A percentile compares a stretch with the other conserved stretches of the same genome.
These are phyloP conservation scores for Thalassiosira hispida DNA, from an alignment of 352 stramenopile species.

Conservation along the genomic window DNA sequence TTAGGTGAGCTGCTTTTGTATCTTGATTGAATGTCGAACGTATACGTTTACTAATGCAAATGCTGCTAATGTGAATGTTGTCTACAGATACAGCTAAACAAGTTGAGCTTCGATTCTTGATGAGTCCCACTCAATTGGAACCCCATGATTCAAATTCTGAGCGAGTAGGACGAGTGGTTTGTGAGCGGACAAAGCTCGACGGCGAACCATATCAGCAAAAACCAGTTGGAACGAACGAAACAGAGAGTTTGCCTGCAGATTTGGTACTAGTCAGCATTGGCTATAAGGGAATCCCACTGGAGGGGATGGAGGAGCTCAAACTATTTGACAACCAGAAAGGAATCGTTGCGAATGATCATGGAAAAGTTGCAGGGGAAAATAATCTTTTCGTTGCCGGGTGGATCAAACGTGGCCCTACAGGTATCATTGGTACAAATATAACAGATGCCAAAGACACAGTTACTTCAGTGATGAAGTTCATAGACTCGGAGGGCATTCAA, in stretches of 20 bases:
- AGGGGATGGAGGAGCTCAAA: constrained; percentile 52
- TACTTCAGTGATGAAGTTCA: constrained; percentile 90
- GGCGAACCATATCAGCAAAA: constrained; percentile 88
- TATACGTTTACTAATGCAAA: background rate
- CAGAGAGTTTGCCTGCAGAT: constrained; percentile 86
- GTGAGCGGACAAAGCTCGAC: constrained; percentile 90
- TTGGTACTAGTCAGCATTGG: constrained; percentile 85
- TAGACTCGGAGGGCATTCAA: constrained; percentile 43
- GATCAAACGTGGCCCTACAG: constrained; percentile 95
- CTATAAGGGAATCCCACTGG: constrained; percentile 90
- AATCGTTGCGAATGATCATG: constrained; percentile 79
- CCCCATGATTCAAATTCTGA: constrained; percentile 71
- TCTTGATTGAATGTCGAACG: background rate
- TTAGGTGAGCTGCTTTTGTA: constrained; percentile 15
- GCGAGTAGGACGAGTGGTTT: constrained; percentile 83
- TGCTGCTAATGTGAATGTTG: background rate
- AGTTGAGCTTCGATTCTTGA: constrained; percentile 90
- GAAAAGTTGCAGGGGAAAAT: constrained; percentile 66
- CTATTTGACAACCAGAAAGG: constrained; percentile 87
- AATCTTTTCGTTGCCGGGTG: constrained; percentile 95
- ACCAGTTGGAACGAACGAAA: constrained; percentile 88
- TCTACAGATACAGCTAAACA: constrained; percentile 36
- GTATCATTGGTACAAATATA: constrained; percentile 99
- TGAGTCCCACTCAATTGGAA: constrained; percentile 87
- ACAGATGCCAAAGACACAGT: constrained; percentile 95